Base-by-base conservation (phyloP, 805 yeast genomes). In the Saccharomycopsis schoenii region DNA sequence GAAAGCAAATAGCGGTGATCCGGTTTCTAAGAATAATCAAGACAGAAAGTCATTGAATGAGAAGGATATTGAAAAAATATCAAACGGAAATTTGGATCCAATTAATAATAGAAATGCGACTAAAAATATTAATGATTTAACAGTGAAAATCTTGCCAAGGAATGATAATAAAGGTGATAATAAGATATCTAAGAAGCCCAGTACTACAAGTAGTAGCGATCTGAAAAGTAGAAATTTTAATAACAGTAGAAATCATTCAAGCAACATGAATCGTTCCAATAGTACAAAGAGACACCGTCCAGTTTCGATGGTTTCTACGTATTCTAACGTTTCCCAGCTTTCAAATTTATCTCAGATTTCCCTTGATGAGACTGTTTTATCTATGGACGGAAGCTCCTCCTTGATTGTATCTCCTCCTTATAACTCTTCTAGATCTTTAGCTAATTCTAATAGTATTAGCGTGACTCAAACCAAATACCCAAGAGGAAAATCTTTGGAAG, bases 301-400 rank as follows among this genome's bases (percentile, higher is more conserved):
- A 10, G 60, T 55, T 8, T 59, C 62, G 9, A 59, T 61, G 58
- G 36, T 63, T 29, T 63, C 65, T 10, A 61, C 52, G 1, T 63
- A 57, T 42, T 61, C 64, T n/a, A 55, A 60, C 4, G 55, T 51
- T 21, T 63, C 65, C 6, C 64, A 63, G 36, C 11, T 57, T 25
- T 57, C 61, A 4, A 64, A 63, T 36, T 34, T 61, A 17, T 61
- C 64, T 24, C 65, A 62, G 42, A 24, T 62, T 4, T 61, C 64
- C n/a, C 61, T 58, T 39, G 60, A 61, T 59, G 65, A 60, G 8
- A 61, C 64, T n/a, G 58, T 63, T 29, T 56, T 61, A 14, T 61
- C 65, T 15, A 61, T 61, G 64, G 65, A 63, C 34, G 52, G 52
- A 24, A 47, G 52, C 21, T 47, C 52, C 15, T 47, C 52, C 4